Evolutionary conservation across 2,329 filamentous ascomycete species (phyloP).

Genomic region (Botrytis cinerea): DNA sequence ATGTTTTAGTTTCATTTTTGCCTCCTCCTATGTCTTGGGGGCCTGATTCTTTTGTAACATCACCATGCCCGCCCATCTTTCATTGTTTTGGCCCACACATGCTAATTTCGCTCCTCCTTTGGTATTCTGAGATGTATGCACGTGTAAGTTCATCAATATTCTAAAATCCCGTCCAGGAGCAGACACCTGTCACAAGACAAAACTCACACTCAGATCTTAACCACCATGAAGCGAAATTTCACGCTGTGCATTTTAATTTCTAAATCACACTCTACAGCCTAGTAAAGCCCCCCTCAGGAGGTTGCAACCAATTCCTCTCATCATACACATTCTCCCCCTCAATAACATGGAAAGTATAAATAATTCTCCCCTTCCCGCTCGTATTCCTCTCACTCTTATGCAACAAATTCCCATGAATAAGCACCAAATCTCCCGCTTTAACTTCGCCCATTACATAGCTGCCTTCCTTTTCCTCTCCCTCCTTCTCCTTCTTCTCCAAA

Average conservation of each 20-base stretch:
- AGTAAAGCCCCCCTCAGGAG: slow-evolving; percentile 74
- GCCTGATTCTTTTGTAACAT: not conserved
- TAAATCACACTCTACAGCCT: slow-evolving; percentile 32
- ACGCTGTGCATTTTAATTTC: not conserved
- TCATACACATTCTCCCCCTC: slow-evolving; percentile 82
- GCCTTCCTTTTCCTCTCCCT: slow-evolving; percentile 38
- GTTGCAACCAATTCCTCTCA: slow-evolving; percentile 89
- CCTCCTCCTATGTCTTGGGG: not conserved
- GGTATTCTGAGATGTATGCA: not conserved
- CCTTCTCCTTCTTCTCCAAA: slow-evolving; percentile 48
- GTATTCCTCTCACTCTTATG: slow-evolving; percentile 96
- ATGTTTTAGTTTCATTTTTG: not conserved
- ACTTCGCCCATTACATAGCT: slow-evolving; percentile 82
- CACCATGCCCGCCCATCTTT: not conserved
- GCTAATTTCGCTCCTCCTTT: not conserved
- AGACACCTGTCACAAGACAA: not conserved
- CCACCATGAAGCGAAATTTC: not conserved
- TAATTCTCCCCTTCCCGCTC: slow-evolving; percentile 83
- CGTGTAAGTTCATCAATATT: not conserved
- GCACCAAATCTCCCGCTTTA: slow-evolving; percentile 83
- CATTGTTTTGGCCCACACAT: not conserved
- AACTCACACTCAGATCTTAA: not conserved
- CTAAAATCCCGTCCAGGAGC: not conserved
- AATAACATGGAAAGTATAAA: slow-evolving; percentile 97
- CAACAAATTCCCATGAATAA: slow-evolving; percentile 94